Percentiles rank a stretch among this genome's conserved stretches.
These are phyloP conservation scores for Sechiopsis laciniata DNA, from an alignment of 306 rosid genomes.

Conservation along the genomic window DNA sequence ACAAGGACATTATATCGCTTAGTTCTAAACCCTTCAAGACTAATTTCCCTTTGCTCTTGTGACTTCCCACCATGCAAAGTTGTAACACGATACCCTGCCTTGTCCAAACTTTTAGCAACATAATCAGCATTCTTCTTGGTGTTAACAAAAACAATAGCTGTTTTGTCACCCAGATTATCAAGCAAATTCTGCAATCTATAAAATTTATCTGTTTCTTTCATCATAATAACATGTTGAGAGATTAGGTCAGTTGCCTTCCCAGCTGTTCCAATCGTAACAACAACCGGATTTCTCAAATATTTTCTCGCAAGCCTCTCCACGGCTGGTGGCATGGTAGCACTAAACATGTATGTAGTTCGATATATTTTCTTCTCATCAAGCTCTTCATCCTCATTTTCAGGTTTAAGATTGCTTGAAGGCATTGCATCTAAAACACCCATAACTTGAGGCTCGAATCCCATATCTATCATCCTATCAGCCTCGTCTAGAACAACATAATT, in stretches of 20 bases:
- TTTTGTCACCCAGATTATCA: slow-evolving; percentile 47
- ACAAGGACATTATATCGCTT: slow-evolving; percentile 83
- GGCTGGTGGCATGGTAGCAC: slow-evolving; percentile 91
- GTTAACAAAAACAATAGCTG: slow-evolving; percentile 52
- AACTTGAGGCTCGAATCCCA: slow-evolving; percentile 92
- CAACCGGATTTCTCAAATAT: slow-evolving; percentile 82
- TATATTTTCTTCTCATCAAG: slow-evolving; percentile 81
- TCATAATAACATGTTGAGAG: slow-evolving; percentile 65
- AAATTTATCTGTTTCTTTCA: slow-evolving; percentile 44
- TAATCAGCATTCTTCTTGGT: slow-evolving; percentile 47
- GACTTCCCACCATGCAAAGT: slow-evolving; percentile 90
- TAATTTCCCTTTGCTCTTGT: slow-evolving; percentile 85
- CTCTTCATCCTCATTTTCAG: slow-evolving; percentile 86
- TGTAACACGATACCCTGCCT: slow-evolving; percentile 63
- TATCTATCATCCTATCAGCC: slow-evolving; percentile 95
- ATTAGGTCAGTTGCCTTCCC: slow-evolving; percentile 80
- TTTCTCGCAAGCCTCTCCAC: slow-evolving; percentile 86
- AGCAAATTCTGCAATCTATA: slow-evolving; percentile 39
- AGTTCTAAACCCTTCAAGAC: slow-evolving; percentile 84
- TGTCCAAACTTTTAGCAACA: slow-evolving; percentile 48
- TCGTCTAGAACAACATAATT: slow-evolving; percentile 93
- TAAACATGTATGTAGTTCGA: slow-evolving; percentile 86
- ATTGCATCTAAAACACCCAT: slow-evolving; percentile 86
- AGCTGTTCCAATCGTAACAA: slow-evolving; percentile 84
- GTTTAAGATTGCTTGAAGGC: slow-evolving; percentile 91